These are phyloP conservation scores for Fusarium armeniacum DNA, from an alignment of 2,329 filamentous ascomycete genomes.

Conservation along the genomic window DNA sequence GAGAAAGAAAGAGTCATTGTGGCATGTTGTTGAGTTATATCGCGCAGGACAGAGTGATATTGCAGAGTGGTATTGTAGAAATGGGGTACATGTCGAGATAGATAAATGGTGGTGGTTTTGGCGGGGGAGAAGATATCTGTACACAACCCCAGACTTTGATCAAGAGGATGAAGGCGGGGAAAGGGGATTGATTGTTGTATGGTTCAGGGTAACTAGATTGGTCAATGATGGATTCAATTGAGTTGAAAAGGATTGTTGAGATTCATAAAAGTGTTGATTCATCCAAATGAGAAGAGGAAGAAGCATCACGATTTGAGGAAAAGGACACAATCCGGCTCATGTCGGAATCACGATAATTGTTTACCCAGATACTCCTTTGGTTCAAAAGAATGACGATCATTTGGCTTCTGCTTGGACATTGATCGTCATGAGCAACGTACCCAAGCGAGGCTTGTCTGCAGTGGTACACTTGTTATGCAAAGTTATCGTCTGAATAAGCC, in stretches of 20 bases:
- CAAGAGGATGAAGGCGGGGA: background rate
- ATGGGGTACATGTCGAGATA: slow-evolving; percentile 1
- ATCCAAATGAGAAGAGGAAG: background rate
- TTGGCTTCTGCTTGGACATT: background rate
- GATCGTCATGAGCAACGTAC: slow-evolving; percentile 14
- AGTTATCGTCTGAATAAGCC: slow-evolving; percentile 17
- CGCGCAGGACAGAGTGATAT: slow-evolving; percentile 20
- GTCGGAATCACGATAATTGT: slow-evolving; percentile 15
- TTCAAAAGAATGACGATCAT: slow-evolving; percentile 8
- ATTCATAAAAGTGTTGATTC: background rate
- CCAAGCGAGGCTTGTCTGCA: slow-evolving; percentile 16
- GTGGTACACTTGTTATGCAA: background rate
- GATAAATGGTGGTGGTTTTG: slow-evolving; percentile 1
- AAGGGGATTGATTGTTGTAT: background rate
- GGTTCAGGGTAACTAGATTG: background rate
- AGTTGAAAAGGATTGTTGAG: background rate
- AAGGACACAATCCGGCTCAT: slow-evolving; percentile 21
- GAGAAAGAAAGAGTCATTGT: slow-evolving; percentile 1
- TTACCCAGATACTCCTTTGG: slow-evolving; percentile 1
- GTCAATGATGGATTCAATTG: background rate
- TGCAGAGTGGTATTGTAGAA: slow-evolving; percentile 1
- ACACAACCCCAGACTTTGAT: background rate
- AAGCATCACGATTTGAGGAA: slow-evolving; percentile 14
- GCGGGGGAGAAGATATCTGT: slow-evolving; percentile 11
- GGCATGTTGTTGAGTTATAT: slow-evolving; percentile 31